Conservation (phyloP, 495 filamentous ascomycete species). For the Penicillium coprophilum region DNA sequence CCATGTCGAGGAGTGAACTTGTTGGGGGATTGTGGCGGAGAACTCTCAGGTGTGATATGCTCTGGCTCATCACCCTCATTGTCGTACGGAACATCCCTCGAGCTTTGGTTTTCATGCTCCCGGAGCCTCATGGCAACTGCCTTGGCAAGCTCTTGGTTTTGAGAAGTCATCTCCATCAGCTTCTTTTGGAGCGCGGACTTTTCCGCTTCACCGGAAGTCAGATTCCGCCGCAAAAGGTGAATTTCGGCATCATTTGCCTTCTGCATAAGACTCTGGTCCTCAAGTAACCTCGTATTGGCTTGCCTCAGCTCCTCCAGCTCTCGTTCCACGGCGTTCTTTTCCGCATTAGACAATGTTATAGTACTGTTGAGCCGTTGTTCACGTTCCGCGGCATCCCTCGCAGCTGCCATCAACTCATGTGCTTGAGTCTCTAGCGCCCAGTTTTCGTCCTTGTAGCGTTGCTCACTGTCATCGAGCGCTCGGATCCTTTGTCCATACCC, state of each 20-base stretch:
- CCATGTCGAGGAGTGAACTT: constrained; percentile 90
- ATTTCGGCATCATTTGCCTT: constrained; percentile 90
- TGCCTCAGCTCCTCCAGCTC: constrained; percentile 88
- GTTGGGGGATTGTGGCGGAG: constrained; percentile 83
- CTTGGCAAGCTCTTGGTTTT: constrained; percentile 86
- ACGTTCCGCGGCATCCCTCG: constrained; percentile 70
- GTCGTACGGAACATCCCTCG: constrained; percentile 57
- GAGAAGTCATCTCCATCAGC: constrained; percentile 78
- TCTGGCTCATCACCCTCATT: constrained; percentile 65
- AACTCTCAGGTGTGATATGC: constrained; percentile 79
- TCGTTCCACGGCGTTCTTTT: constrained; percentile 73
- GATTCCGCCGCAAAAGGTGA: constrained; percentile 70
- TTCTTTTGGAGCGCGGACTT: constrained; percentile 70
- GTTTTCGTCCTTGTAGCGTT: constrained; percentile 95
- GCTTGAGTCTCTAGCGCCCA: constrained; percentile 91
- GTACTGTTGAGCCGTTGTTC: constrained; percentile 75
- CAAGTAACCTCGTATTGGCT: constrained; percentile 69
- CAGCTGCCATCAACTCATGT: constrained; percentile 70
- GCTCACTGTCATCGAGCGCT: constrained; percentile 85
- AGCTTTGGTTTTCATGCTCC: constrained; percentile 60
- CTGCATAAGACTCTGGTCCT: constrained; percentile 70
- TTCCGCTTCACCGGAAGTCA: constrained; percentile 73
- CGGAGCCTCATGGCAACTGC: constrained; percentile 71
- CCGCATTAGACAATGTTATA: constrained; percentile 64
- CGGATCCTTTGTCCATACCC: constrained; percentile 74